phyloP scores from a whole-genome alignment of 345 rosid genomes.

The Lumnitzera racemosa region DNA sequence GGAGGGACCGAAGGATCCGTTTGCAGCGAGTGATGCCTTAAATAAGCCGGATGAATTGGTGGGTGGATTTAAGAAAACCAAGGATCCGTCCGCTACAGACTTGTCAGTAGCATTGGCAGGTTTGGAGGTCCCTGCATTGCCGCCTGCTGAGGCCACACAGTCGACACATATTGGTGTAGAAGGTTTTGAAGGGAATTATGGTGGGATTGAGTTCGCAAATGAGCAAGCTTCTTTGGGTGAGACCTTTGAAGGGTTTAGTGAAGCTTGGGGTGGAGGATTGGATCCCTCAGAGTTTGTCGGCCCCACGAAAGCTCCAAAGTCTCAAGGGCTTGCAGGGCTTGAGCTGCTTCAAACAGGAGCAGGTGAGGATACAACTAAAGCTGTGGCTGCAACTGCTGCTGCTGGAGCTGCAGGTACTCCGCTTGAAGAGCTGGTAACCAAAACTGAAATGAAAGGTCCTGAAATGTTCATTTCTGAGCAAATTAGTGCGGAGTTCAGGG shows the following conservation, averaged over 20 bases:
- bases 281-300: slow-evolving; percentile 94
- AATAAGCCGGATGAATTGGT: slow-evolving; percentile 73
- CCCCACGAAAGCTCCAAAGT: slow-evolving; percentile 55
- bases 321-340: slow-evolving; percentile 92
- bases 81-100: slow-evolving; percentile 60
- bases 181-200: slow-evolving; percentile 96
- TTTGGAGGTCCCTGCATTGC: slow-evolving; percentile 82
- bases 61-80: slow-evolving; percentile 84
- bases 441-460: slow-evolving; percentile 89
- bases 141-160: slow-evolving; percentile 96
- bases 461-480: slow-evolving; percentile 88
- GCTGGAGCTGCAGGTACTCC: slow-evolving; percentile 37
- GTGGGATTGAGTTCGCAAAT: slow-evolving; percentile 86
- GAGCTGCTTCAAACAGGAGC: slow-evolving; percentile 84
- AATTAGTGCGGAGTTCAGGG: slow-evolving; percentile 91
- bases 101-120: slow-evolving; percentile 81
- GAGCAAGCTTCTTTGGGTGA: slow-evolving; percentile 91
- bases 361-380: slow-evolving; percentile 17
- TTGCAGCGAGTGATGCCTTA: slow-evolving; percentile 70
- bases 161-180: slow-evolving; percentile 86
- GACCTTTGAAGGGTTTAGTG: slow-evolving; percentile 78
- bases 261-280: slow-evolving; percentile 98
- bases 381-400: slow-evolving; percentile 30
- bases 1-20: slow-evolving; percentile 62
- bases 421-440: slow-evolving; percentile 74